Evolutionary conservation across 2,329 filamentous ascomycete species (phyloP), one percentile per base, ranked within the genome.

Genomic region (Iodosphaeria phyllophila): DNA sequence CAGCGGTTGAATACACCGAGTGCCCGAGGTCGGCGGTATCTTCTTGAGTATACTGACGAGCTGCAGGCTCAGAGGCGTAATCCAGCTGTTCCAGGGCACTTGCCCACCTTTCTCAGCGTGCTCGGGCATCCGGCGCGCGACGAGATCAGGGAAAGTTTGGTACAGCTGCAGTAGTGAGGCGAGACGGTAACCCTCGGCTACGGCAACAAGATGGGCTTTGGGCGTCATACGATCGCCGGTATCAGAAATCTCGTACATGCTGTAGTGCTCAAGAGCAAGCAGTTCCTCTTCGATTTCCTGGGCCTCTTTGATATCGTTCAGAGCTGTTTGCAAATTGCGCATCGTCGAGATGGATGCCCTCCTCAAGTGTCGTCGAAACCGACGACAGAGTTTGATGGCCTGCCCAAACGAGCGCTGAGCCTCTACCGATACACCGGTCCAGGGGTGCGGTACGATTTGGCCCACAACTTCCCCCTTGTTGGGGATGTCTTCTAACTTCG

Each of bases 91-190:
- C 46, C 47, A 51, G 0, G 43, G 37, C 1, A 46, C 37, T 5
- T 5, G 30, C 28, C 33, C 17, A 23, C 24, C 26, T 20, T 24
- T 13, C 13, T 28, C 0, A 7, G 28, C 26, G 20, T 37, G 32
- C 10, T 34, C 27, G 5, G 47, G 44, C 2, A 49, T 28, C 1
- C 46, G 37, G 3, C 43, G 22, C 0, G 41, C 29, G 0, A 46
- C 42, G 2, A 50, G 27, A 5, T 49, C 45, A 0, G 46, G 47
- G 4, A 50, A 50, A 0, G 49, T 51, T 23, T 51, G 43, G 31
- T 54, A 53, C 2, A 54, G 43, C 18, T 53, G 50, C 3, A 53
- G 33, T 10, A 54, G 29, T 0, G 50, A 44, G 0, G 44, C 41
- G 0, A 54, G 34, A 2, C 46, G 42, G 19, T 51, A 52, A 0